These are phyloP conservation scores for Tetrapyrgos nigripes DNA, from an alignment of 1,284 basidiomycete genomes.

Conservation along the genomic window DNA sequence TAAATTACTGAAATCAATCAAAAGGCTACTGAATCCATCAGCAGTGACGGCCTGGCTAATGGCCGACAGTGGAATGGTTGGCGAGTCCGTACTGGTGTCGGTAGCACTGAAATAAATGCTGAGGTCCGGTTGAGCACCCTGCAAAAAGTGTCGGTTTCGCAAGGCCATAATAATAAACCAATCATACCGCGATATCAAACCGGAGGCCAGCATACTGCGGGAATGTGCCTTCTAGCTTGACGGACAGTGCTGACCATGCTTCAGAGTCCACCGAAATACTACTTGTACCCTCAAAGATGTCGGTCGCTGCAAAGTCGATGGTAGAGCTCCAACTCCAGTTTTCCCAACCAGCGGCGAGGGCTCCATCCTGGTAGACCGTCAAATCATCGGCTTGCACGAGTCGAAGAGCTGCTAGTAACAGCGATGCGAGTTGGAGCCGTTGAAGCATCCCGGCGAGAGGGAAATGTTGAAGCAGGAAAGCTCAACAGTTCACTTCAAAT, in stretches of 20 bases:
- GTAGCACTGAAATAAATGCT: constrained; percentile 44
- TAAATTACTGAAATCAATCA: constrained; percentile 50
- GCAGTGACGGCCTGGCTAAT: constrained; percentile 43
- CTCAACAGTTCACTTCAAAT: not conserved
- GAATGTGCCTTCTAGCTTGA: constrained; percentile 47
- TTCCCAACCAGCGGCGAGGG: constrained; percentile 51
- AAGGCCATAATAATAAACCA: not conserved
- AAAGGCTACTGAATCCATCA: constrained; percentile 44
- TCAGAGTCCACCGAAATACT: constrained; percentile 49
- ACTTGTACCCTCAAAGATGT: constrained; percentile 45
- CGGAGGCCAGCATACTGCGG: constrained; percentile 47
- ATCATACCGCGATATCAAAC: constrained; percentile 52
- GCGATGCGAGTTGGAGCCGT: not conserved
- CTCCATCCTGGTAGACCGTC: constrained; percentile 40
- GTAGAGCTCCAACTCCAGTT: constrained; percentile 57
- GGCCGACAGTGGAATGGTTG: constrained; percentile 46
- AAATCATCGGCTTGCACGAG: constrained; percentile 35
- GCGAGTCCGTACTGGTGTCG: constrained; percentile 38
- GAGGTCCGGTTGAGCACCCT: constrained; percentile 50
- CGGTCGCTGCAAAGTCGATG: constrained; percentile 52
- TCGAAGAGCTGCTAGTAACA: constrained; percentile 19
- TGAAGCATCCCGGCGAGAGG: not conserved
- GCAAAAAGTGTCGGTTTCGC: constrained; percentile 1
- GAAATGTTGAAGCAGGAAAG: not conserved
- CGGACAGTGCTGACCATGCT: constrained; percentile 49